phyloP scores from a whole-genome alignment of 192 early-diverging fungal genomes.

The Coemansia sp. region DNA sequence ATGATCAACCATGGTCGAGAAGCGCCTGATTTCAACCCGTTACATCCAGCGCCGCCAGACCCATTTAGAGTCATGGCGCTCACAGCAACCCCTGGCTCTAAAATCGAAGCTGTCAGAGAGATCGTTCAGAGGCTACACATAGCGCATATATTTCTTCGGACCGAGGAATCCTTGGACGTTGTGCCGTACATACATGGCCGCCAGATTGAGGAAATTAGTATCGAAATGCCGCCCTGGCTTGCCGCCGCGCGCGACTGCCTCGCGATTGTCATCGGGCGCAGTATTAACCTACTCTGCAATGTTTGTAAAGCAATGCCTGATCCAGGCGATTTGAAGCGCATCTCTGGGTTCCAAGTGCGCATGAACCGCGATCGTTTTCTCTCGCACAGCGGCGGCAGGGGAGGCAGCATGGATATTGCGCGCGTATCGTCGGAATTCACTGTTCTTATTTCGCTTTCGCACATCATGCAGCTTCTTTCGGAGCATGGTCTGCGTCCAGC shows the following conservation, averaged over 20 bases:
- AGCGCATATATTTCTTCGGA: conserved; percentile 76
- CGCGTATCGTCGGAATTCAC: conserved; percentile 58
- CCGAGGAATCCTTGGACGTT: conserved; percentile 86
- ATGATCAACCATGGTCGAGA: conserved; percentile 26
- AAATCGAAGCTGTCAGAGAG: conserved; percentile 66
- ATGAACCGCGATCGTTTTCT: conserved; percentile 40
- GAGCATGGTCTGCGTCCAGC: conserved; percentile 51
- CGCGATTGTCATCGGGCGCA: conserved; percentile 53
- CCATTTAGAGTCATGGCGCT: conserved; percentile 80
- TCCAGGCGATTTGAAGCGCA: conserved; percentile 30
- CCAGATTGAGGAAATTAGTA: conserved; percentile 62
- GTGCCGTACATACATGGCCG: conserved; percentile 69
- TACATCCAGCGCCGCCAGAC: conserved; percentile 28
- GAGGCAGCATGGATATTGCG: conserved; percentile 14
- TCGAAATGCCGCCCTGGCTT: conserved; percentile 58
- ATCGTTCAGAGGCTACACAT: conserved; percentile 78
- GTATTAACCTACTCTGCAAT: conserved; percentile 48
- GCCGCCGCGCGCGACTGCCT: conserved; percentile 46
- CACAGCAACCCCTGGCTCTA: conserved; percentile 82
- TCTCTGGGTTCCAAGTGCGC: conserved; percentile 36
- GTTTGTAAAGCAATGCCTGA: conserved; percentile 39
- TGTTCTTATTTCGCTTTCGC: conserved; percentile 52
- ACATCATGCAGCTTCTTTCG: conserved; percentile 53
- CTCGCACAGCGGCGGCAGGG: conserved; percentile 8
- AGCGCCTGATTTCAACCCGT: conserved; percentile 10